Conservation (phyloP, 208 protist species). For the Trypanosoma boissoni region DNA sequence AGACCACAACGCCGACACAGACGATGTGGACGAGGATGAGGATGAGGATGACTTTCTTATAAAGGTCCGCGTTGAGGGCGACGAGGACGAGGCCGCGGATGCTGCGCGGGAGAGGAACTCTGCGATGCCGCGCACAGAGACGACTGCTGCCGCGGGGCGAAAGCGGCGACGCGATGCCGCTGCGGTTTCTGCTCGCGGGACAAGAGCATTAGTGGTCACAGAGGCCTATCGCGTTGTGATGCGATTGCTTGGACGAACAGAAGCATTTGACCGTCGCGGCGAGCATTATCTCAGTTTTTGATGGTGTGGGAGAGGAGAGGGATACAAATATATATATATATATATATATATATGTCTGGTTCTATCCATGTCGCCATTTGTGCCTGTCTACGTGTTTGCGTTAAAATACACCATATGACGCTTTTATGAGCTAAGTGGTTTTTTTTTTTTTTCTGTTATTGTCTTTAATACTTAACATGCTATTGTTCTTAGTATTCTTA, state of each 20-base stretch:
- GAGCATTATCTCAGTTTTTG: slow-evolving; percentile 51
- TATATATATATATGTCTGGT: slow-evolving; percentile 10
- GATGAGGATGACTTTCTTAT: slow-evolving; percentile 73
- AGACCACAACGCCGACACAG: slow-evolving; percentile 18
- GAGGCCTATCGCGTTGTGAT: slow-evolving; percentile 59
- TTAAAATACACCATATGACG: no score
- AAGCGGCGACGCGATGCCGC: neutral
- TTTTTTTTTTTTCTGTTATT: no score
- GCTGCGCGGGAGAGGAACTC: slow-evolving; percentile 6
- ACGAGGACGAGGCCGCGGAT: neutral
- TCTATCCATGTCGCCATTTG: no score
- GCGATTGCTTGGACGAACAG: slow-evolving; percentile 56
- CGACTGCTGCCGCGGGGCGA: neutral
- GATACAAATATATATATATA: slow-evolving; percentile 3
- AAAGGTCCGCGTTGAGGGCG: slow-evolving; percentile 47
- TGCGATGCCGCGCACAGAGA: neutral
- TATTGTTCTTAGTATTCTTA: no score
- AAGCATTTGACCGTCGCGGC: slow-evolving; percentile 44
- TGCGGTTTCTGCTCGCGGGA: neutral
- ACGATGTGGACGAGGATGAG: slow-evolving; percentile 26
- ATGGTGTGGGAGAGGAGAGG: neutral
- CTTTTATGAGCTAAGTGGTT: no score
- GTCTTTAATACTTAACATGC: no score
- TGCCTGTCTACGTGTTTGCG: no score
- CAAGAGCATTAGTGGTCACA: slow-evolving; percentile 33